Evolutionary conservation across 2,329 filamentous ascomycete genomes (phyloP), one percentile per base, ranked within the genome.

Genomic region (Xylariaceae sp.): DNA sequence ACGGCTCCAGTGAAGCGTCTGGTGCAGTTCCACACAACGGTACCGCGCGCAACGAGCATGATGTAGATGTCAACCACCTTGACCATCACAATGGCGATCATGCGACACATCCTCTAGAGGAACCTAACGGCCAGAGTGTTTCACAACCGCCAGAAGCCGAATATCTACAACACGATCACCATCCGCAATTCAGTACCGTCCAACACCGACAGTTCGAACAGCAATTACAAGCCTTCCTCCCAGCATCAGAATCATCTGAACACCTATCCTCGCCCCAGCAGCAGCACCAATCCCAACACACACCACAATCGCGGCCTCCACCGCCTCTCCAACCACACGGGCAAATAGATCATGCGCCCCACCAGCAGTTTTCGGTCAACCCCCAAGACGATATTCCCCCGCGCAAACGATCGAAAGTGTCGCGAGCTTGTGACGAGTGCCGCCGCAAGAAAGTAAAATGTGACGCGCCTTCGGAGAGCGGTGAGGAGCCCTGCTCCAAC

Each of bases 401-500:
- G 0, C 74, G 85, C 51, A 93, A 93, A 64, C 76, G 89, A 48
- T 87, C 85, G 5, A 95, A 95, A 65, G 88, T 93, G 5, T 94
- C 89, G 10, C 79, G 89, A 29, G 90, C 89, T 2, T 95, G 89
- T 59, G 89, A 95, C 61, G 88, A 94, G 62, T 95, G 89, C 62
- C 78, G 90, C 35, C 79, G 89, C 44, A 94, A 94, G 67, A 94
- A 92, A 72, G 88, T 94, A 48, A 88, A 89, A 60, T 95, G 90
- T 59, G 89, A 95, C 67, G 86, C 88, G 4, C 79, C 81, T 49
- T 83, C 84, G 7, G 88, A 94, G 62, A 77, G 77, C 5, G 83
- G 82, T 14, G 80, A 86, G 16, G 79, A 83, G 47, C 83, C 85
- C 5, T 95, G 90, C 60, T 86, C 86, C 3, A 92, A 88, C 59